Percentiles rank a stretch among this genome's conserved stretches.
Conservation (phyloP, 1,284 basidiomycete species). For the Heterobasidion occidentale region DNA sequence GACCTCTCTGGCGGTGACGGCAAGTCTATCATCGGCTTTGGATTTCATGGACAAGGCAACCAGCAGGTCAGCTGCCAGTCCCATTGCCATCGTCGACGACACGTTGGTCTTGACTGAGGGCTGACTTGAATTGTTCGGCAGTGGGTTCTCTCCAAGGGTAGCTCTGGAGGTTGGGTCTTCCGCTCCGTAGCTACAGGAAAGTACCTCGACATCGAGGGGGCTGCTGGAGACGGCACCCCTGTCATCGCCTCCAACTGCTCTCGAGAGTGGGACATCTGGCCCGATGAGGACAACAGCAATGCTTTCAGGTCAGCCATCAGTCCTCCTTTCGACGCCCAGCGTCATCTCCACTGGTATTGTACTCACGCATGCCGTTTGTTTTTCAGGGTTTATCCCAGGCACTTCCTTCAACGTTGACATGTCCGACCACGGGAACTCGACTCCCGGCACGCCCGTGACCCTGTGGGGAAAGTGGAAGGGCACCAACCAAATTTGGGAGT, state of each 20-base stretch:
- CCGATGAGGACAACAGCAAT: slow-evolving; percentile 10
- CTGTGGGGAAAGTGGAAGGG: slow-evolving; percentile 25
- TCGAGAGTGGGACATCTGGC: slow-evolving; percentile 15
- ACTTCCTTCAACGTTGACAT: slow-evolving; percentile 19
- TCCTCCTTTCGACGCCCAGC: neutral
- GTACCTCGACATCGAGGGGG: slow-evolving; percentile 28
- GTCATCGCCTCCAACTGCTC: slow-evolving; percentile 25
- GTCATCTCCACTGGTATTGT: neutral
- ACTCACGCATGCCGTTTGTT: neutral
- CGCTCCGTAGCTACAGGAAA: slow-evolving; percentile 25
- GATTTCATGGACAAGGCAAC: slow-evolving; percentile 33
- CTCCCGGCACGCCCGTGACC: slow-evolving; percentile 21
- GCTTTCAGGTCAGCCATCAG: slow-evolving; percentile 8
- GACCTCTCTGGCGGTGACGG: slow-evolving; percentile 49
- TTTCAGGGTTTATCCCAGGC: slow-evolving; percentile 16
- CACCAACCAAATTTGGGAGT: slow-evolving; percentile 25
- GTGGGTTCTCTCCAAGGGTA: neutral
- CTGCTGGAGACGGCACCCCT: slow-evolving; percentile 20
- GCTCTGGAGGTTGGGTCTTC: slow-evolving; percentile 26
- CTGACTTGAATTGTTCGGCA: neutral
- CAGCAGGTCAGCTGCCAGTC: slow-evolving; percentile 31
- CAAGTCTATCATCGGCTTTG: slow-evolving; percentile 40
- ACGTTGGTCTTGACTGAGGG: neutral
- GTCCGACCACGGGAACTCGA: slow-evolving; percentile 24
- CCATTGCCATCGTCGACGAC: neutral